These are phyloP conservation scores for Phytophthora citrophthora DNA, from an alignment of 352 stramenopile species.

Conservation along the genomic window DNA sequence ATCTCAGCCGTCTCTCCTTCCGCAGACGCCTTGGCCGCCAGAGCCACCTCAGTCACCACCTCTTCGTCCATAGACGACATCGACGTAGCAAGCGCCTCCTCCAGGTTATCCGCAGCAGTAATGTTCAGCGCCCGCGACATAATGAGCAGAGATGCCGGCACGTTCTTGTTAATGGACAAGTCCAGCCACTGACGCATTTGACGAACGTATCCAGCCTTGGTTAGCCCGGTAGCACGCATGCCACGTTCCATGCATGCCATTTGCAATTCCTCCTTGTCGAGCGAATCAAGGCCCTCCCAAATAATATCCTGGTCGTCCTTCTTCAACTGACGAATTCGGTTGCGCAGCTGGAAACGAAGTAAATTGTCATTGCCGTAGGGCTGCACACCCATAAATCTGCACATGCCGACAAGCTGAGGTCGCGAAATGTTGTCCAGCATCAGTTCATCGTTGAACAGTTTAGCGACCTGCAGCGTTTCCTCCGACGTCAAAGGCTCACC, in stretches of 20 bases:
- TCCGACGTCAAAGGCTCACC: slow-evolving; percentile 79
- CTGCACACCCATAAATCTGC: slow-evolving; percentile 96
- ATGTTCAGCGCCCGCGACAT: slow-evolving; percentile 98
- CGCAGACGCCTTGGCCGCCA: slow-evolving; percentile 72
- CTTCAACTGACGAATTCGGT: slow-evolving; percentile 93
- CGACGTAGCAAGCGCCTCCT: slow-evolving; percentile 86
- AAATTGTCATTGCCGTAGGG: slow-evolving; percentile 97
- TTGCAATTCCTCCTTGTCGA: slow-evolving; percentile 98
- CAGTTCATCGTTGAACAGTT: slow-evolving; percentile 97
- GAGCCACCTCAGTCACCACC: slow-evolving; percentile 85
- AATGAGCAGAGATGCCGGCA: slow-evolving; percentile 98
- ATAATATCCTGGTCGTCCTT: slow-evolving; percentile 99
- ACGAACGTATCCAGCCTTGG: slow-evolving; percentile 95
- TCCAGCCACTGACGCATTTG: slow-evolving; percentile 98
- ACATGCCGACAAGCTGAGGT: slow-evolving; percentile 97
- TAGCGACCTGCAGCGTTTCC: slow-evolving; percentile 91
- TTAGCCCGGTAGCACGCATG: slow-evolving; percentile 97
- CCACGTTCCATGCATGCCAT: slow-evolving; percentile 97
- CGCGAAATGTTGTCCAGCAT: slow-evolving; percentile 98
- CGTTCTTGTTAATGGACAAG: slow-evolving; percentile 97
- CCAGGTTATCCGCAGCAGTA: slow-evolving; percentile 80
- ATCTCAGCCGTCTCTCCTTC: slow-evolving; percentile 71
- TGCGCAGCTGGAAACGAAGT: slow-evolving; percentile 95
- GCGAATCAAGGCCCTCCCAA: slow-evolving; percentile 97
- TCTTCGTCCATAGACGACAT: slow-evolving; percentile 91